Conservation (phyloP, 176 grass and related monocot genomes). For the Triticum dicoccoides region DNA sequence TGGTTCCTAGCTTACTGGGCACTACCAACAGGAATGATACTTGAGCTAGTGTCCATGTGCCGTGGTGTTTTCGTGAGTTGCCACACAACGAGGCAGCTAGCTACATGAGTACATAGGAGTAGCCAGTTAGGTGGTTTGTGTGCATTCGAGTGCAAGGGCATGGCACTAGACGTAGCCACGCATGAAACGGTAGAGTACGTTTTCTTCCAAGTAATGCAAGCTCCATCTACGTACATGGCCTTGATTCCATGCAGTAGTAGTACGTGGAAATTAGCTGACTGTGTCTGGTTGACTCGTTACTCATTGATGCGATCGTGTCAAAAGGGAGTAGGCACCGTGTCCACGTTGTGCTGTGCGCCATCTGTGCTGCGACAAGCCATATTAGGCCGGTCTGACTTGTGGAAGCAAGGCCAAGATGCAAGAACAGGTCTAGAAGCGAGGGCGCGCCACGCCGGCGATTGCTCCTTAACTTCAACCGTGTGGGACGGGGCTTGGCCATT, state of each 20-base stretch:
- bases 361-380: not conserved
- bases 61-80: not conserved
- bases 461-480: conserved; percentile 39
- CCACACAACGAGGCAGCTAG: not conserved
- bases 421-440: not conserved
- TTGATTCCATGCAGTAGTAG: not conserved
- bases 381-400: not conserved
- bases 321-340: not conserved
- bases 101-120: not conserved
- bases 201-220: conserved; percentile 7
- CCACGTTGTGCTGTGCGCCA: not conserved
- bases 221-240: not conserved
- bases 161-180: not conserved
- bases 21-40: conserved; percentile 15
- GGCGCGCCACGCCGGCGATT: conserved; percentile 18
- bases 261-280: not conserved
- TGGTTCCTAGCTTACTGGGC: conserved; percentile 22
- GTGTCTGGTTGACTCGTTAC: not conserved
- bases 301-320: not conserved
- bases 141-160: not conserved
- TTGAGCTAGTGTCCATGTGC: not conserved
- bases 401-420: too few relatives aligned
- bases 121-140: not conserved
- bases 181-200: not conserved
- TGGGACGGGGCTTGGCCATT: not conserved